Conservation (phyloP, 2,329 filamentous ascomycete species). For the Penicillium glabrum region DNA sequence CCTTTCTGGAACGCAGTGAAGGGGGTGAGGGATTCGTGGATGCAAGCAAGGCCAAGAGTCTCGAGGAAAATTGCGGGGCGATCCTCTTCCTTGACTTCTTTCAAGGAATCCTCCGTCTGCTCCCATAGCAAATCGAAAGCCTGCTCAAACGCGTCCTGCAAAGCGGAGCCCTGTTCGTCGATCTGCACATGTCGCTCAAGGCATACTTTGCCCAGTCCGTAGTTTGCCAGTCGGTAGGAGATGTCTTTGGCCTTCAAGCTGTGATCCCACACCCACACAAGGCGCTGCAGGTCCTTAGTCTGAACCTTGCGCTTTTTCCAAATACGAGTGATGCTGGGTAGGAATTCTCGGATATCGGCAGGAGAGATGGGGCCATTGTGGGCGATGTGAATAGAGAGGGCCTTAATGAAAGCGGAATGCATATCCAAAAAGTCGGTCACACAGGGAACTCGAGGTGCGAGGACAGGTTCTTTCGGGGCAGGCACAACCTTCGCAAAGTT, state of each 20-base stretch:
- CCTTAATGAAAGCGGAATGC: constrained; percentile 67
- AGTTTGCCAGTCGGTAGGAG: constrained; percentile 41
- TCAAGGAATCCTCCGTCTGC: constrained; percentile 38
- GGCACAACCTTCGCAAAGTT: constrained; percentile 16
- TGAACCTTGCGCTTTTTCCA: constrained; percentile 72
- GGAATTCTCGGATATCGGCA: constrained; percentile 62
- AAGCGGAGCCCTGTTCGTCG: constrained; percentile 39
- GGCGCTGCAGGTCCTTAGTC: constrained; percentile 64
- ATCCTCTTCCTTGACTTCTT: constrained; percentile 32
- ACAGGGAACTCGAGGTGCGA: constrained; percentile 30
- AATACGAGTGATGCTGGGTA: constrained; percentile 62
- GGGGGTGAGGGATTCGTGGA: constrained; percentile 39
- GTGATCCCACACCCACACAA: constrained; percentile 62
- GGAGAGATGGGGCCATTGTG: constrained; percentile 66
- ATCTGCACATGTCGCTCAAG: constrained; percentile 31
- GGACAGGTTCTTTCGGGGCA: constrained; percentile 9
- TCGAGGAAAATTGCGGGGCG: constrained; percentile 32
- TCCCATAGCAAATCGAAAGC: constrained; percentile 36
- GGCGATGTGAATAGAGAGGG: constrained; percentile 66
- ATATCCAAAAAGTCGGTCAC: constrained; percentile 60
- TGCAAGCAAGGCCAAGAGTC: constrained; percentile 32
- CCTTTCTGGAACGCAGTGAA: constrained; percentile 39
- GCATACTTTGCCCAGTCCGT: constrained; percentile 42
- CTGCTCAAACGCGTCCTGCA: constrained; percentile 53
- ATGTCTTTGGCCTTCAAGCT: constrained; percentile 20